Evolutionary conservation across 495 filamentous ascomycete species (phyloP), one percentile per base, ranked within the genome.

Genomic region (Penicillium manginii): DNA sequence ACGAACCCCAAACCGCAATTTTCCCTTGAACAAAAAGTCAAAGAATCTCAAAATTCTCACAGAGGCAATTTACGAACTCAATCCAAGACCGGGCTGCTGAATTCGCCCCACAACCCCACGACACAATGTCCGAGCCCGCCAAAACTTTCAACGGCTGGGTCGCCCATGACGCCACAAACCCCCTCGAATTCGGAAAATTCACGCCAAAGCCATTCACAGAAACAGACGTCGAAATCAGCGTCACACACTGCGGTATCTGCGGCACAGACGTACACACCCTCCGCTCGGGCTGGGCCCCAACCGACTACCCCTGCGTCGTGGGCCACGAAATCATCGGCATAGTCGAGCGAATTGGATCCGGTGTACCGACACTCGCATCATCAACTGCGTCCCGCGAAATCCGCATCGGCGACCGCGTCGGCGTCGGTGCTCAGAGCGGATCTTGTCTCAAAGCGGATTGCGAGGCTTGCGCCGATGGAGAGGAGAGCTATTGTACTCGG

Each of bases 261-360:
- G 91, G 89, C 31, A 82, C 81, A 49, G 91, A 96, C 65, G 52
- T 93, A 4, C 91, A 96, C 74, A 89, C 85, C 18, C 76, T 96
- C 6, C 78, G 85, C 42, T 87, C 83, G 33, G 91, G 91, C 61
- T 94, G 91, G 88, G 83, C 80, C 0, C 81, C 81, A 50, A 83
- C 88, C 7, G 68, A 81, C 35, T 93, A 92, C 70, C 90, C 90
- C 29, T 86, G 82, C 70, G 83, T 85, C 58, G 89, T 91, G 18
- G 91, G 91, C 48, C 91, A 94, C 73, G 92, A 97, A 66, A 92
- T 97, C 47, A 84, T 93, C 61, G 92, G 92, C 23, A 85, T 75
- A 33, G 88, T 86, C 2, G 84, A 90, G 26, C 85, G 85, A 26
- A 80, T 93, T 21, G 92, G 91, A 23, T 31, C 58, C 14, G 60